Percentiles rank a stretch among this genome's conserved stretches.
Conservation (phyloP, 1,284 basidiomycete genomes). For the Trametes versicolor region DNA sequence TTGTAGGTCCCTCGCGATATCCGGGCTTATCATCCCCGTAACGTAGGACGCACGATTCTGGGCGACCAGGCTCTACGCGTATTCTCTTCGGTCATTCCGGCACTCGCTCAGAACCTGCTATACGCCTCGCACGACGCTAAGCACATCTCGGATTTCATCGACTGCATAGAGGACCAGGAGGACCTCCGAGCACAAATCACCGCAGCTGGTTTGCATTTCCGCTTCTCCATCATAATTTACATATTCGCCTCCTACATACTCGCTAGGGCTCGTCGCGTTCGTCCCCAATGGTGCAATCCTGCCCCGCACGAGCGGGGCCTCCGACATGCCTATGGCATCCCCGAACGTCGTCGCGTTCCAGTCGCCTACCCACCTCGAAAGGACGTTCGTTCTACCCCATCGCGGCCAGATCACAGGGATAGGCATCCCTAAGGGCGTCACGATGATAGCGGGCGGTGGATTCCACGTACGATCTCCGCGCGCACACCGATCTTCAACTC, state of each 20-base stretch:
- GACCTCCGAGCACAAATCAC: conserved; percentile 23
- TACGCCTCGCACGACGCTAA: conserved; percentile 22
- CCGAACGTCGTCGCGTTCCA: conserved; percentile 28
- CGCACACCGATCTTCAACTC: background rate
- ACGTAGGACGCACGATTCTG: conserved; percentile 31
- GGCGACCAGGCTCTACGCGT: conserved; percentile 29
- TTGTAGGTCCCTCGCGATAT: too few relatives aligned
- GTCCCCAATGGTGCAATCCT: conserved; percentile 37
- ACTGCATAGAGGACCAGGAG: conserved; percentile 37
- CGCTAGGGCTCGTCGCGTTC: conserved; percentile 36
- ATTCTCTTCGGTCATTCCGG: conserved; percentile 23
- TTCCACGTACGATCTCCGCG: conserved; percentile 29
- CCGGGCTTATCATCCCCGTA: too few relatives aligned
- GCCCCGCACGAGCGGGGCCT: conserved; percentile 35
- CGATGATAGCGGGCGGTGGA: conserved; percentile 38
- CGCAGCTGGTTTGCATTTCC: conserved; percentile 21
- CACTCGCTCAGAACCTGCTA: conserved; percentile 21
- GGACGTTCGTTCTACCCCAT: conserved; percentile 31
- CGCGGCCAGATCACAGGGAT: conserved; percentile 33
- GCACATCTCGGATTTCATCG: conserved; percentile 26
- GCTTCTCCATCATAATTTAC: background rate
- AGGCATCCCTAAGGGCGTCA: conserved; percentile 34
- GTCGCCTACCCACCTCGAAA: conserved; percentile 32
- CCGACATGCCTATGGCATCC: conserved; percentile 31
- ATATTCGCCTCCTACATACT: background rate